phyloP scores from a whole-genome alignment of 176 grass and related monocot genomes.

The Oryza rufipogon region DNA sequence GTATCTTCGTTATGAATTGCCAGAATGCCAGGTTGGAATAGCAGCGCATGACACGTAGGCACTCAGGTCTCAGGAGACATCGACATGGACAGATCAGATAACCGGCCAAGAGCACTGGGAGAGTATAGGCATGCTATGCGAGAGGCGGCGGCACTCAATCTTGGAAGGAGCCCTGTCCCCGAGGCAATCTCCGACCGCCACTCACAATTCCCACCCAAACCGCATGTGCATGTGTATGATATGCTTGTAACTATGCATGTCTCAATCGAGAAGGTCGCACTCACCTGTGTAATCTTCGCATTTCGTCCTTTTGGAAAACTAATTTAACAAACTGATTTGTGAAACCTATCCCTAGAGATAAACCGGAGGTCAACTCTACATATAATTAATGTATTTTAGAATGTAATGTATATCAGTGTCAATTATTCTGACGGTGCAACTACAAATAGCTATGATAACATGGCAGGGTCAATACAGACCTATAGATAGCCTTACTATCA shows the following conservation, averaged over 20 bases:
- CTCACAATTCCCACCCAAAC: neutral
- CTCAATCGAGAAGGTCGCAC: slow-evolving; percentile 13
- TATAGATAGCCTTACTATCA: too few relatives aligned
- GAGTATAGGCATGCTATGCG: too few relatives aligned
- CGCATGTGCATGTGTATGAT: neutral
- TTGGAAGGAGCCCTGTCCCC: neutral
- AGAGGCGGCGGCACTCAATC: neutral
- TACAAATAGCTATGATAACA: too few relatives aligned
- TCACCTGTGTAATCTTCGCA: neutral
- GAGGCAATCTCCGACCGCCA: slow-evolving; percentile 46
- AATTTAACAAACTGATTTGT: neutral
- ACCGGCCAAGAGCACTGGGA: neutral
- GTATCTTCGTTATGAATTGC: neutral
- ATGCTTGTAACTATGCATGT: neutral
- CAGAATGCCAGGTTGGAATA: neutral
- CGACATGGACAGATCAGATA: neutral
- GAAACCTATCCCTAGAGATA: too few relatives aligned
- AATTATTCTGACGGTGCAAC: too few relatives aligned
- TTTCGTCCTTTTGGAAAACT: neutral
- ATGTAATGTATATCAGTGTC: too few relatives aligned
- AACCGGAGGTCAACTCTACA: too few relatives aligned
- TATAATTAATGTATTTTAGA: too few relatives aligned
- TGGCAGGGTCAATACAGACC: too few relatives aligned
- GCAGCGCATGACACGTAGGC: neutral
- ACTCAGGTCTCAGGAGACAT: neutral